phyloP scores from a whole-genome alignment of 306 rosid species.

The Malus fusca region DNA sequence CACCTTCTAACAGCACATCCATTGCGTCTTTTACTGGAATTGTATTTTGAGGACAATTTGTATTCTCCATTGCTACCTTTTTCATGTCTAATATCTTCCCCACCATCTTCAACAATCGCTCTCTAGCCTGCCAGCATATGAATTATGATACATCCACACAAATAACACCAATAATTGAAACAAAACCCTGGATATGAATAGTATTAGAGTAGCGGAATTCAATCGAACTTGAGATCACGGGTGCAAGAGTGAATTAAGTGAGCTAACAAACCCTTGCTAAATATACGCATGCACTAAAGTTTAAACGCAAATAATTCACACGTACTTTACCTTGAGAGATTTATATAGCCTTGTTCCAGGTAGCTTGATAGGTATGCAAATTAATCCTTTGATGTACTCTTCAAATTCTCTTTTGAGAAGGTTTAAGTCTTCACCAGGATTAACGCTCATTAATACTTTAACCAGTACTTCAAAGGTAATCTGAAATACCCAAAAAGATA shows the following conservation, averaged over 20 bases:
- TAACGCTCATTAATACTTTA: slow-evolving; percentile 69
- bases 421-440: slow-evolving; percentile 70
- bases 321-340: slow-evolving; percentile 59
- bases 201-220: not conserved
- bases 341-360: slow-evolving; percentile 80
- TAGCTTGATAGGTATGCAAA: slow-evolving; percentile 76
- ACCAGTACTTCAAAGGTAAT: slow-evolving; percentile 65
- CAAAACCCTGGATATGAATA: not conserved
- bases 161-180: not conserved
- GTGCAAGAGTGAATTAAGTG: not conserved
- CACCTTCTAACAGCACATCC: slow-evolving; percentile 59
- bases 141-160: not conserved
- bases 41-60: not conserved
- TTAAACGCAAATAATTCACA: not conserved
- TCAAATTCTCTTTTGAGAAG: slow-evolving; percentile 56
- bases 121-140: slow-evolving; percentile 55
- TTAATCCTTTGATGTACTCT: slow-evolving; percentile 77
- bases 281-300: too few species aligned
- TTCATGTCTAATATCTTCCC: slow-evolving; percentile 43
- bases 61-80: slow-evolving; percentile 11
- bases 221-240: not conserved
- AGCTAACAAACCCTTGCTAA: not conserved
- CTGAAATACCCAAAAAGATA: slow-evolving; percentile 23
- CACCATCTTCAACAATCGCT: slow-evolving; percentile 63
- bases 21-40: slow-evolving; percentile 44